Conservation (phyloP, 2,329 filamentous ascomycete genomes). For the Fusarium tanahbumbuense region DNA sequence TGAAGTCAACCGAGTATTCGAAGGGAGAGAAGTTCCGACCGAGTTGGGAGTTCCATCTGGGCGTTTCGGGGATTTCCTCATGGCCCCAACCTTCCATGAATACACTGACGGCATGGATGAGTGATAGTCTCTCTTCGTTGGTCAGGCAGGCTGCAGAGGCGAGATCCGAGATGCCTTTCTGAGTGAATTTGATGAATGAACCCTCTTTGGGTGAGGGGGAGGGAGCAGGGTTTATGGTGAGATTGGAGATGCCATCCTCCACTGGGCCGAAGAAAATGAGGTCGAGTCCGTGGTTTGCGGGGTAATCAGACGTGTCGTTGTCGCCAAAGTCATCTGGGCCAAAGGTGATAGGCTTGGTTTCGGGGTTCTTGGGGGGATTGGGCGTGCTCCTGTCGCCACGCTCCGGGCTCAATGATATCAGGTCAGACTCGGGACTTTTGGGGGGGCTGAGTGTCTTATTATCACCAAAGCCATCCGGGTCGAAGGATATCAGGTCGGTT, state of each 20-base stretch:
- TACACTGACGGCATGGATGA: neutral
- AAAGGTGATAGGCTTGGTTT: too few species aligned
- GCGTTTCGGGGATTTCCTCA: neutral
- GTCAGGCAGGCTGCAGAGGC: neutral
- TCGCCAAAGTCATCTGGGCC: neutral
- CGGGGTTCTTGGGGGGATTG: accelerated
- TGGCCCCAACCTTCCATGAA: neutral
- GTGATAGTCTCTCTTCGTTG: neutral
- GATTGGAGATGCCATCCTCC: neutral
- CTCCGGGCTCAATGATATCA: too few species aligned
- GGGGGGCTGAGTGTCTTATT: neutral
- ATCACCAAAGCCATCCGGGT: neutral
- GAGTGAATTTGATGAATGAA: neutral
- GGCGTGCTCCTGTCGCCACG: too few species aligned
- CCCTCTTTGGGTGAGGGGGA: neutral
- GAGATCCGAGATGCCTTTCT: neutral
- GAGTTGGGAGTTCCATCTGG: neutral
- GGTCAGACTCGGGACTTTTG: too few species aligned
- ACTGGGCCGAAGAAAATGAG: neutral
- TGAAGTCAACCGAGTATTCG: neutral
- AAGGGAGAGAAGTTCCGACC: neutral
- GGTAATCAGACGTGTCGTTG: neutral
- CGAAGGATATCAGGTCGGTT: neutral
- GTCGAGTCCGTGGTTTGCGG: neutral
- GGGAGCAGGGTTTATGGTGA: neutral